A percentile compares a stretch with the other conserved stretches of the same genome.
These are phyloP conservation scores for Hymenoscyphus fraxineus DNA, from an alignment of 2,329 filamentous ascomycete species.

Conservation along the genomic window DNA sequence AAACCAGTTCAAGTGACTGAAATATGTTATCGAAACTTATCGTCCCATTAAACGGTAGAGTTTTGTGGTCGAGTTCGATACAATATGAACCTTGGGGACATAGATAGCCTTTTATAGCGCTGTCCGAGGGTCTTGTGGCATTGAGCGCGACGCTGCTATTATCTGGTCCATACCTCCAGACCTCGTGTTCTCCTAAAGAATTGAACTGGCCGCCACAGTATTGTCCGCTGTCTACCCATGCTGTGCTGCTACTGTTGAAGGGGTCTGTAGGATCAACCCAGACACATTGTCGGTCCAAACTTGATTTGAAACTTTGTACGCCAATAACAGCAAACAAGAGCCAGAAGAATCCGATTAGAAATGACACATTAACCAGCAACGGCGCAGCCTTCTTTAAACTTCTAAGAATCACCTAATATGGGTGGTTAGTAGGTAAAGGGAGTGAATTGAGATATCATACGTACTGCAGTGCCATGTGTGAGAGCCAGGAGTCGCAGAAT, in stretches of 20 bases:
- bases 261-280: slow-evolving; percentile 66
- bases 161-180: slow-evolving; percentile 56
- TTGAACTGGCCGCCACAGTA: slow-evolving; percentile 84
- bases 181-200: slow-evolving; percentile 50
- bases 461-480: slow-evolving; percentile 86
- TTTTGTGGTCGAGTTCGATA: slow-evolving; percentile 63
- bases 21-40: slow-evolving; percentile 94
- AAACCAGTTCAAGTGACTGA: slow-evolving; percentile 88
- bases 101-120: slow-evolving; percentile 73
- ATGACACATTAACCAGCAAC: slow-evolving; percentile 85
- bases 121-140: slow-evolving; percentile 49
- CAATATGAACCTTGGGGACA: slow-evolving; percentile 83
- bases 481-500: slow-evolving; percentile 87
- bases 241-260: slow-evolving; percentile 43
- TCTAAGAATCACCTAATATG: slow-evolving; percentile 73
- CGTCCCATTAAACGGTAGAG: slow-evolving; percentile 70
- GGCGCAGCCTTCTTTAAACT: slow-evolving; percentile 96
- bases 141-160: slow-evolving; percentile 3
- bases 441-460: slow-evolving; percentile 32
- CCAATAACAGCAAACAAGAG: slow-evolving; percentile 94
- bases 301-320: slow-evolving; percentile 92
- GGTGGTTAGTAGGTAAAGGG: slow-evolving; percentile 7
- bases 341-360: slow-evolving; percentile 97
- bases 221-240: slow-evolving; percentile 62
- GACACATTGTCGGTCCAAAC: slow-evolving; percentile 71